These are phyloP conservation scores for Irineochytrium annulatum DNA, from an alignment of 192 early-diverging fungal species.

Conservation along the genomic window DNA sequence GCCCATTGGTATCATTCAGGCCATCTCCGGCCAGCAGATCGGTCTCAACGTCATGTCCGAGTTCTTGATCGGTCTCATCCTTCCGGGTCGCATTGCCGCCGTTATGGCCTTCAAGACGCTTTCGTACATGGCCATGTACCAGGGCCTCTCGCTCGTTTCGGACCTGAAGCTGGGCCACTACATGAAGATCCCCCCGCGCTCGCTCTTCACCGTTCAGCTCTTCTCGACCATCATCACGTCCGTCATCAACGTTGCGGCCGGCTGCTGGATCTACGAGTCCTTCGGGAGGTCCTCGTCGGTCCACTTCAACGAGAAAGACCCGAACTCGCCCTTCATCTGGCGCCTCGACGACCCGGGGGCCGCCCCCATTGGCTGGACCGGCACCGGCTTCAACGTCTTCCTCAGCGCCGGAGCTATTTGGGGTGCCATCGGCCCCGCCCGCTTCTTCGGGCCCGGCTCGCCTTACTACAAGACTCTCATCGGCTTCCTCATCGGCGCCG, in stretches of 20 bases:
- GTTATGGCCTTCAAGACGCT: constrained; percentile 85
- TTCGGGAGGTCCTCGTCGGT: not conserved
- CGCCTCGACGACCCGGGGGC: too few relatives aligned
- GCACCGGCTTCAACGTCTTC: constrained; percentile 42
- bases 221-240: constrained; percentile 51
- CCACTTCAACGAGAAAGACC: constrained; percentile 1
- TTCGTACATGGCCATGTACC: constrained; percentile 74
- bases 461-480: constrained; percentile 21
- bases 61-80: constrained; percentile 75
- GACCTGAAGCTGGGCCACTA: constrained; percentile 80
- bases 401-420: constrained; percentile 64
- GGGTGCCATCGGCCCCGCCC: constrained; percentile 65
- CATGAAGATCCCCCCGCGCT: constrained; percentile 64
- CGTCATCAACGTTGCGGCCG: constrained; percentile 1
- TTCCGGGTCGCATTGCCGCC: constrained; percentile 75
- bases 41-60: constrained; percentile 83
- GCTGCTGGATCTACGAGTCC: not conserved
- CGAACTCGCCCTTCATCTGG: too few relatives aligned
- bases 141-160: constrained; percentile 65
- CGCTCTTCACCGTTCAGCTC: constrained; percentile 58
- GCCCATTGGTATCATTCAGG: constrained; percentile 76
- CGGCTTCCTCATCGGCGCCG: constrained; percentile 20
- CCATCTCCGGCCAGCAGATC: constrained; percentile 69
- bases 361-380: constrained; percentile 2
- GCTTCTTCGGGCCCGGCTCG: constrained; percentile 52